Conservation (phyloP, 352 stramenopile species). For the Phytophthora nicotianae region DNA sequence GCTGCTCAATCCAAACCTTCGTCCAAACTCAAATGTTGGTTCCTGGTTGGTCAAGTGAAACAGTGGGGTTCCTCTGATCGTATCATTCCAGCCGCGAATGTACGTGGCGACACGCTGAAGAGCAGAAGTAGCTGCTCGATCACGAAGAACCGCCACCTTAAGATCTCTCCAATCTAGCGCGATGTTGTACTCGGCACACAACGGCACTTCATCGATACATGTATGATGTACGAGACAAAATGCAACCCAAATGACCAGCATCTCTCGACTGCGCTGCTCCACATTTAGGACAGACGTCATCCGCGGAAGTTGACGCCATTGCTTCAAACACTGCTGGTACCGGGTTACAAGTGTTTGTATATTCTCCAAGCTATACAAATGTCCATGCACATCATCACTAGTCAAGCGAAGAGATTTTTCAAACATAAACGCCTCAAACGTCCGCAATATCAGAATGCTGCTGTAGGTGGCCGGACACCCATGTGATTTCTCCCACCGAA, state of each 20-base stretch:
- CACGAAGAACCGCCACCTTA: slow-evolving; percentile 38
- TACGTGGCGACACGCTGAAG: slow-evolving; percentile 42
- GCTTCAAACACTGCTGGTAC: slow-evolving; percentile 18
- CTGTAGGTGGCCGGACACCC: slow-evolving; percentile 12
- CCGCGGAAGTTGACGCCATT: slow-evolving; percentile 23
- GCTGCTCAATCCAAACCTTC: slow-evolving; percentile 23
- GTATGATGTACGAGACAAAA: slow-evolving; percentile 50
- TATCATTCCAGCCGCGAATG: slow-evolving; percentile 44
- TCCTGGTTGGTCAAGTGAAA: slow-evolving; percentile 51
- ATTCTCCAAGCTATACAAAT: slow-evolving; percentile 7
- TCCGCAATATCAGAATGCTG: slow-evolving; percentile 27
- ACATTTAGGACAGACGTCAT: slow-evolving; percentile 29
- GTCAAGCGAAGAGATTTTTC: slow-evolving; percentile 5
- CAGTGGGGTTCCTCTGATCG: slow-evolving; percentile 13
- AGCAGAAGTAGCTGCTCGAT: slow-evolving; percentile 33
- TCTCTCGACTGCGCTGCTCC: slow-evolving; percentile 43
- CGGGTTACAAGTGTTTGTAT: slow-evolving; percentile 18
- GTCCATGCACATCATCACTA: not conserved
- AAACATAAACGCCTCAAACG: slow-evolving; percentile 44
- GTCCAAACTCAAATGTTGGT: slow-evolving; percentile 46
- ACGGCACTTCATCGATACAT: slow-evolving; percentile 9
- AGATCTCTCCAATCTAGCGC: slow-evolving; percentile 46
- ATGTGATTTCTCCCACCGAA: slow-evolving; percentile 24
- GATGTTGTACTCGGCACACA: slow-evolving; percentile 47
- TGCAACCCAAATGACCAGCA: slow-evolving; percentile 49